These are phyloP conservation scores for Pyricularia grisea DNA, from an alignment of 2,329 filamentous ascomycete genomes.

Conservation along the genomic window DNA sequence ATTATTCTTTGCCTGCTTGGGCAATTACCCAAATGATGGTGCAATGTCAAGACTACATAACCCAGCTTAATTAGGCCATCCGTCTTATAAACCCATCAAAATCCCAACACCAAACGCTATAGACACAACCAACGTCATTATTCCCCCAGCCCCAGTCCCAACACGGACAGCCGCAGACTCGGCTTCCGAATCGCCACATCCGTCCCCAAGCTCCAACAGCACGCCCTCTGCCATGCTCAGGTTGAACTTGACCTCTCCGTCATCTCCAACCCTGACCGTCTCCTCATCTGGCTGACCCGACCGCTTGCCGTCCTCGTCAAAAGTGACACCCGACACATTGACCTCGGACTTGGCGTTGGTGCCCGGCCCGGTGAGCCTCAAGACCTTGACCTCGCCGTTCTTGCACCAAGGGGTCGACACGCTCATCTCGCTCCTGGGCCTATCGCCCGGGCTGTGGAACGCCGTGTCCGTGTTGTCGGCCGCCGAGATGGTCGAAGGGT, in stretches of 20 bases:
- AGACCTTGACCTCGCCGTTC: constrained; percentile 13
- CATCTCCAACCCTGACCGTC: constrained; percentile 15
- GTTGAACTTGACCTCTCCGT: constrained; percentile 15
- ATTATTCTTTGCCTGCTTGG: neutral
- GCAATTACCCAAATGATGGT: neutral
- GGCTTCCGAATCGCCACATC: neutral
- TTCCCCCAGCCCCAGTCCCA: neutral
- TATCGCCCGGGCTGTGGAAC: constrained; percentile 17
- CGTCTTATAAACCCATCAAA: neutral
- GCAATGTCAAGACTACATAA: neutral
- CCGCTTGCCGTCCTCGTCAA: constrained; percentile 17
- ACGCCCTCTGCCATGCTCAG: constrained; percentile 21
- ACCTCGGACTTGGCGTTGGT: constrained; percentile 25
- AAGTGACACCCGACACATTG: constrained; percentile 20
- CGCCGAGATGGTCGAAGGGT: constrained; percentile 20
- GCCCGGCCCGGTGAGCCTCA: constrained; percentile 20
- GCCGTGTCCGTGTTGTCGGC: constrained; percentile 14
- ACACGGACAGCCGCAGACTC: neutral
- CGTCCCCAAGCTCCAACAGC: constrained; percentile 17
- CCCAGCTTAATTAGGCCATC: neutral
- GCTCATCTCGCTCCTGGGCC: constrained; percentile 16
- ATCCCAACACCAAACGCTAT: neutral
- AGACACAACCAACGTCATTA: neutral
- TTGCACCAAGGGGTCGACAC: constrained; percentile 20
- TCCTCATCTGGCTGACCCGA: constrained; percentile 14